Conservation (phyloP, 2,329 filamentous ascomycete species). For the Aureobasidium melanogenum region DNA sequence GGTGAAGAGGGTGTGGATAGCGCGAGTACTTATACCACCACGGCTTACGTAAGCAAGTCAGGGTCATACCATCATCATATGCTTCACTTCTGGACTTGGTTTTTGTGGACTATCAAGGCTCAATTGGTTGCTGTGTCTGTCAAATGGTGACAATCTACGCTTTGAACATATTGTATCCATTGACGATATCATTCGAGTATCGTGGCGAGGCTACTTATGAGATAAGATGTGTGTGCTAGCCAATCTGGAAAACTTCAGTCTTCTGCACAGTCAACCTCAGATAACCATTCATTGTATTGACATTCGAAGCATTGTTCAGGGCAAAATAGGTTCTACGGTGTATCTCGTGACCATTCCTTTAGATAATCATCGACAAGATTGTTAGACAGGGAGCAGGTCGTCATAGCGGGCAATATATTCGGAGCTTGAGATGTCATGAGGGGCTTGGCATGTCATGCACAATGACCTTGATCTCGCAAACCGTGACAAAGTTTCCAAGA, state of each 20-base stretch:
- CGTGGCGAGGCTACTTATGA: no score
- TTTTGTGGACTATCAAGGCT: no score
- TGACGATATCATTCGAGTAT: no score
- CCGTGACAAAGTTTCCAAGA: slow-evolving; percentile 9
- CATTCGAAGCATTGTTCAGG: background rate
- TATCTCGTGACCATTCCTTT: background rate
- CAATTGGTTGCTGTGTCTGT: no score
- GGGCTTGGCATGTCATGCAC: background rate
- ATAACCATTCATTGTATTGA: no score
- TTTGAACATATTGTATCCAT: no score
- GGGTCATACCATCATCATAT: background rate
- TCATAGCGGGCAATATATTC: background rate
- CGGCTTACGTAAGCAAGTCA: background rate
- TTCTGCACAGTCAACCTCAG: no score
- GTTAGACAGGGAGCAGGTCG: background rate
- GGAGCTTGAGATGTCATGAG: background rate
- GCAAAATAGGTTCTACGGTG: background rate
- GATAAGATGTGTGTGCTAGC: no score
- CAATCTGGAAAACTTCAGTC: no score
- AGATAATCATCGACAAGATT: background rate
- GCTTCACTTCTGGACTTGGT: background rate
- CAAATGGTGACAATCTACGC: no score
- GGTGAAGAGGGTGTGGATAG: background rate
- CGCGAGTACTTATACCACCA: background rate
- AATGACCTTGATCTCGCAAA: background rate